phyloP scores from a whole-genome alignment of 2,329 filamentous ascomycete genomes.

The Aureobasidium sp. region DNA sequence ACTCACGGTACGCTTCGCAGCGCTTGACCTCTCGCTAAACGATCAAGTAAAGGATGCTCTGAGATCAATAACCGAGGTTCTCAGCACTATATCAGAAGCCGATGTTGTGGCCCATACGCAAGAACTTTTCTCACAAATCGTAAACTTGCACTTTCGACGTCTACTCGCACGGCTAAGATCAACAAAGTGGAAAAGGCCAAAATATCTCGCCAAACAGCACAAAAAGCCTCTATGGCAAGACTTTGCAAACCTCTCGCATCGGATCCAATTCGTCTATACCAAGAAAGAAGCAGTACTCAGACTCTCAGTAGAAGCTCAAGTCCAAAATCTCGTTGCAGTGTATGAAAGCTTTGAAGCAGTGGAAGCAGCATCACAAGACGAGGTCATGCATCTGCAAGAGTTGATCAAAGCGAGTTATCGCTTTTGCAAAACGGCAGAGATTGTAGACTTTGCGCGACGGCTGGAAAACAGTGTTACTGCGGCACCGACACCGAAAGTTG shows the following conservation, averaged over 20 bases:
- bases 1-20: constrained; percentile 8
- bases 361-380: not conserved
- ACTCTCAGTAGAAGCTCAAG: not conserved
- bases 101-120: not conserved
- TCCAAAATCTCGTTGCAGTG: not conserved
- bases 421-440: not conserved
- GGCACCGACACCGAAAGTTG: not conserved
- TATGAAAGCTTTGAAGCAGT: not conserved
- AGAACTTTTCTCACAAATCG: not conserved
- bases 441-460: constrained; percentile 1
- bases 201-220: constrained; percentile 5
- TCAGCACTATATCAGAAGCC: not conserved
- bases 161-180: constrained; percentile 1
- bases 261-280: constrained; percentile 5
- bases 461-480: not conserved
- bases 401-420: not conserved
- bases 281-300: not conserved
- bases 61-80: not conserved
- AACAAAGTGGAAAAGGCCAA: constrained; percentile 3
- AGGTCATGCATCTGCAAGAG: not conserved
- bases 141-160: not conserved
- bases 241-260: constrained; percentile 3
- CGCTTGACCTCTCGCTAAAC: constrained; percentile 2
- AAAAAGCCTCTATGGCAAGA: constrained; percentile 14
- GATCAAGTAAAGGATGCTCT: constrained; percentile 4